Base-by-base conservation (phyloP, 371 early-diverging fungal species). In the Rhizopus arrhizus region DNA sequence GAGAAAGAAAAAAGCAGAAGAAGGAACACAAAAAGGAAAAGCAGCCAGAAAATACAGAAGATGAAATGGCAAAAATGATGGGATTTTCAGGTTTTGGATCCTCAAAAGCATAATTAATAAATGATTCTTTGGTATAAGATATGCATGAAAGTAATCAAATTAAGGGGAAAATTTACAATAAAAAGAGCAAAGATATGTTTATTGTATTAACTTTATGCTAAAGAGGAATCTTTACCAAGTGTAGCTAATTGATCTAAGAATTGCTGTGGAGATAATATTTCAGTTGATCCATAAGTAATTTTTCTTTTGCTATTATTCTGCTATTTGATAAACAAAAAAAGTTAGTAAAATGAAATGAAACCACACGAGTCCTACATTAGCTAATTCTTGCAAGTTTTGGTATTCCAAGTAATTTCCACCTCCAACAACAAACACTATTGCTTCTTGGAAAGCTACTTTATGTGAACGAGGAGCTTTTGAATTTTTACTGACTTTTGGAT, bases 361-460 rank as follows among this genome's bases (percentile, higher is more conserved):
- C 10, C 2, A 36, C 29, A 41, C 32, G 16, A 36, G n/a, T 45
- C 67, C 69, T 78, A 85, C 89, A 72, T 84, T 83, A 1, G 92
- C 88, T 68, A 88, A 89, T 69, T 95, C 95, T 74, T 89, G 86
- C 66, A 97, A 64, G 71, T 97, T 97, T 65, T 95, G 95, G 72
- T 94, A 95, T 78, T 98, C 99, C 49, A 94, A 77, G 74, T 96
- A 96, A 70, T 93, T 96, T 15, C 96, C 98, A 38, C 98, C 99
- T 10, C 99, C 99, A 35, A 97, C 89, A 12, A 95, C 91, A 83
- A 98, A 97, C 36, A 98, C 97, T 62, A 97, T 90, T 0, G 95
- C 94, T 54, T 94, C 93, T 61, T 92, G 88, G 73, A 90, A 92
- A 0, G 86, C 66, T 2, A 77, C 77, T 51, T 84, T 89, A 55